Conservation (phyloP, 768 basidiomycete genomes). For the Boletus rubroflammeus region DNA sequence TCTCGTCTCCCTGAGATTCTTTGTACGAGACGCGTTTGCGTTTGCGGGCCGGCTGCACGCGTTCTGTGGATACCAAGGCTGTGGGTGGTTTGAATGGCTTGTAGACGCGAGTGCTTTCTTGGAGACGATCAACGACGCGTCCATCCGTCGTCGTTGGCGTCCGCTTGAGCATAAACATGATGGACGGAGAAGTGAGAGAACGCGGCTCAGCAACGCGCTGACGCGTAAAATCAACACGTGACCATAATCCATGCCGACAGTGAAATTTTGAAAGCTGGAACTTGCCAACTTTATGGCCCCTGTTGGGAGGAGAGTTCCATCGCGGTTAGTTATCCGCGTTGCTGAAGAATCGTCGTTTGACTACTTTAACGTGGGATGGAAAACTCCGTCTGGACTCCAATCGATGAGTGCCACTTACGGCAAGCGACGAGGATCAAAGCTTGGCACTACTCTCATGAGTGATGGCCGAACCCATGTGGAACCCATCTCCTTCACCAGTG, state of each 20-base stretch:
- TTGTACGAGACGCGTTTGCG: slow-evolving; percentile 88
- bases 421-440: neutral
- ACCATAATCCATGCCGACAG: neutral
- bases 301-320: neutral
- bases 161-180: slow-evolving; percentile 59
- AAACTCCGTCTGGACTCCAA: neutral
- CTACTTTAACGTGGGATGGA: neutral
- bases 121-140: slow-evolving; percentile 59
- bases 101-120: slow-evolving; percentile 69
- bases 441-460: neutral
- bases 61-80: slow-evolving; percentile 40
- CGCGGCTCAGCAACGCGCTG: slow-evolving; percentile 4
- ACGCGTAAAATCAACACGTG: slow-evolving; percentile 25
- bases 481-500: slow-evolving; percentile 28
- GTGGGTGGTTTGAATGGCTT: slow-evolving; percentile 81
- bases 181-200: neutral
- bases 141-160: slow-evolving; percentile 69
- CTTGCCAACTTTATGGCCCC: neutral
- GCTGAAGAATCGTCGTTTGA: neutral
- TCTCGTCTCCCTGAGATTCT: slow-evolving; percentile 55
- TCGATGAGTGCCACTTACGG: neutral
- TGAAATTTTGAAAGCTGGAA: too few species aligned
- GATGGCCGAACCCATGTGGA: slow-evolving; percentile 20
- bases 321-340: neutral
- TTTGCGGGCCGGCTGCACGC: slow-evolving; percentile 69